A percentile compares a stretch with the other conserved stretches of the same genome.
phyloP scores from a whole-genome alignment of 1,139 yeast genomes.

The Scheffersomyces segobiensis region DNA sequence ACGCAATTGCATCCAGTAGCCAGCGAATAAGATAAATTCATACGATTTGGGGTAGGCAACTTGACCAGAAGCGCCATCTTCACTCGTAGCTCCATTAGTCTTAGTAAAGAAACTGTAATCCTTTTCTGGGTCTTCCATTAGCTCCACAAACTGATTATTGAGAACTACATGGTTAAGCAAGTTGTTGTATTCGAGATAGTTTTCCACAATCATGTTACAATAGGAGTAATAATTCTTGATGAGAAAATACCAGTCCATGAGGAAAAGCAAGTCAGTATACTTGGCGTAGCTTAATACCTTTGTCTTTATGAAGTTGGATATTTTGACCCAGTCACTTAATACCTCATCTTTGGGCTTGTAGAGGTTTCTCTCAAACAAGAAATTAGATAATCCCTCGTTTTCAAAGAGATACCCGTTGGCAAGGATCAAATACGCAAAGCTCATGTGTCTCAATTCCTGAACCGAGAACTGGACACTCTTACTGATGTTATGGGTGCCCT shows the following conservation, averaged over 20 bases:
- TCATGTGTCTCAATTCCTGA: slow-evolving; percentile 11
- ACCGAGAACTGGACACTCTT: slow-evolving; percentile 7
- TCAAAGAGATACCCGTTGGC: slow-evolving; percentile 26
- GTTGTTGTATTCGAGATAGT: slow-evolving; percentile 33
- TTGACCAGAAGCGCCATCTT: neutral
- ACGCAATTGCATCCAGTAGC: slow-evolving; percentile 32
- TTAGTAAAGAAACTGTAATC: neutral
- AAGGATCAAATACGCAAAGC: slow-evolving; percentile 20
- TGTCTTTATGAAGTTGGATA: slow-evolving; percentile 23
- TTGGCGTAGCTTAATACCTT: slow-evolving; percentile 20
- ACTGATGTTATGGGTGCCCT: slow-evolving; percentile 6
- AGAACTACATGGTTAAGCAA: slow-evolving; percentile 28
- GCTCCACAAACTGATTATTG: slow-evolving; percentile 26
- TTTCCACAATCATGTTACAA: slow-evolving; percentile 24
- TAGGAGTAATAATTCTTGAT: slow-evolving; percentile 25
- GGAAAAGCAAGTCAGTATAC: slow-evolving; percentile 26
- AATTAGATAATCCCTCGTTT: slow-evolving; percentile 5
- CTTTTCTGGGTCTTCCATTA: slow-evolving; percentile 15
- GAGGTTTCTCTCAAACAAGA: slow-evolving; percentile 8
- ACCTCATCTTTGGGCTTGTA: slow-evolving; percentile 12
- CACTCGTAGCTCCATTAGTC: neutral
- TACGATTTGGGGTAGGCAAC: slow-evolving; percentile 9
- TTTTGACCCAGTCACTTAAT: slow-evolving; percentile 23
- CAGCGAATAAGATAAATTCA: slow-evolving; percentile 22
- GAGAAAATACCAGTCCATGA: slow-evolving; percentile 32